Percentiles rank a stretch among this genome's conserved stretches.
Conservation (phyloP, 1,139 yeast species). For the Entelexis paramagnoliae region DNA sequence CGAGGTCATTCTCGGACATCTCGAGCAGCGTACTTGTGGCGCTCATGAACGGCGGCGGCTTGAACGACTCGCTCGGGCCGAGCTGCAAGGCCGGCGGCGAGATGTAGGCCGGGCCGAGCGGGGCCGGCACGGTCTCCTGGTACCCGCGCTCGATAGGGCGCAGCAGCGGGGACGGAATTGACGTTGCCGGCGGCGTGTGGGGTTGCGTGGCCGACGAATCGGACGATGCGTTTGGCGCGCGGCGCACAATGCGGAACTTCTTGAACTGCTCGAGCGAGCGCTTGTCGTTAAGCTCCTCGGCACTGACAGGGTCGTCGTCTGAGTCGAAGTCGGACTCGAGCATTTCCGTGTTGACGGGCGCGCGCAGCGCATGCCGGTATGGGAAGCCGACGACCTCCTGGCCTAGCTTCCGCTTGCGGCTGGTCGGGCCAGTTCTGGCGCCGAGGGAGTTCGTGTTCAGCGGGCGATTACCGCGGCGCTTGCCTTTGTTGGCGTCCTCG, state of each 20-base stretch:
- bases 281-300: conserved; percentile 11
- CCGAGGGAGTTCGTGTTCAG: background rate
- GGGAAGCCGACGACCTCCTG: conserved; percentile 11
- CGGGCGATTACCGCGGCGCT: background rate
- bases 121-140: background rate
- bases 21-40: background rate
- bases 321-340: conserved; percentile 10
- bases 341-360: conserved; percentile 9
- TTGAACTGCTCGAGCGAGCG: conserved; percentile 15
- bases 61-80: background rate
- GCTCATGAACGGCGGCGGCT: background rate
- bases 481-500: background rate
- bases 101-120: background rate
- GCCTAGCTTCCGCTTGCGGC: conserved; percentile 13
- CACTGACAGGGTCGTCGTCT: conserved; percentile 16
- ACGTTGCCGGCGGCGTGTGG: background rate
- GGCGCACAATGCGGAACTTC: conserved; percentile 14
- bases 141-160: background rate
- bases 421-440: conserved; percentile 16
- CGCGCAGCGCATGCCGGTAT: background rate
- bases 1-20: conserved; percentile 24
- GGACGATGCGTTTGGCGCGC: background rate
- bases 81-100: conserved; percentile 4
- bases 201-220: conserved; percentile 6
- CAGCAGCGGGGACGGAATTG: conserved; percentile 1